Evolutionary conservation across 257 asterid genomes (phyloP).

Genomic region (Phtheirospermum japonicum): DNA sequence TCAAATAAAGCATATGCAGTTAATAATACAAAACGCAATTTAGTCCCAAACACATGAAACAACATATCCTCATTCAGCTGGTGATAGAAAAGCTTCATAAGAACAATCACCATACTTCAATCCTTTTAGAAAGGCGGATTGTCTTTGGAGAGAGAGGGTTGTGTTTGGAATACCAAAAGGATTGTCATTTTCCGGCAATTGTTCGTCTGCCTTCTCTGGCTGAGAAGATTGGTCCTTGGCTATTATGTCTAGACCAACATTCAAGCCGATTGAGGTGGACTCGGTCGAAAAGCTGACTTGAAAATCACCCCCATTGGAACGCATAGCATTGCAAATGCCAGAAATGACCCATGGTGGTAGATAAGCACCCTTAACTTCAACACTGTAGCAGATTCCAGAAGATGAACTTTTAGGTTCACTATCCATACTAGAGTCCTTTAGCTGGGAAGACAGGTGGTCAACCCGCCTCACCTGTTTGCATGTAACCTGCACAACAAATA

Average conservation of each 20-base stretch:
- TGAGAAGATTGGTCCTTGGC: slow-evolving; percentile 31
- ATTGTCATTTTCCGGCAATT: slow-evolving; percentile 27
- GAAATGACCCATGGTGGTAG: slow-evolving; percentile 86
- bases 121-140: slow-evolving; percentile 55
- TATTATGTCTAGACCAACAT: slow-evolving; percentile 47
- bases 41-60: neutral
- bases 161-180: slow-evolving; percentile 55
- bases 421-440: slow-evolving; percentile 37
- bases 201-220: slow-evolving; percentile 32
- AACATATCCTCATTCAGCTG: slow-evolving; percentile 28
- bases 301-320: slow-evolving; percentile 59
- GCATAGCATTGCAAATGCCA: slow-evolving; percentile 64
- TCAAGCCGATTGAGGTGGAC: slow-evolving; percentile 65
- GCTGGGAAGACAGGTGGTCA: slow-evolving; percentile 45
- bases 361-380: slow-evolving; percentile 72
- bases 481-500: slow-evolving; percentile 54
- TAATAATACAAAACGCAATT: slow-evolving; percentile 21
- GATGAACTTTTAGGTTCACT: slow-evolving; percentile 44
- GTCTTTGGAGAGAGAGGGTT: slow-evolving; percentile 44
- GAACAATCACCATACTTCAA: slow-evolving; percentile 56
- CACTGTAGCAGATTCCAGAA: slow-evolving; percentile 62
- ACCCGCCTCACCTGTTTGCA: slow-evolving; percentile 84
- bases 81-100: slow-evolving; percentile 59
- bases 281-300: slow-evolving; percentile 76
- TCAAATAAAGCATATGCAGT: slow-evolving; percentile 16